Conservation (phyloP, 1,139 yeast genomes). For the Pichia sp. region DNA sequence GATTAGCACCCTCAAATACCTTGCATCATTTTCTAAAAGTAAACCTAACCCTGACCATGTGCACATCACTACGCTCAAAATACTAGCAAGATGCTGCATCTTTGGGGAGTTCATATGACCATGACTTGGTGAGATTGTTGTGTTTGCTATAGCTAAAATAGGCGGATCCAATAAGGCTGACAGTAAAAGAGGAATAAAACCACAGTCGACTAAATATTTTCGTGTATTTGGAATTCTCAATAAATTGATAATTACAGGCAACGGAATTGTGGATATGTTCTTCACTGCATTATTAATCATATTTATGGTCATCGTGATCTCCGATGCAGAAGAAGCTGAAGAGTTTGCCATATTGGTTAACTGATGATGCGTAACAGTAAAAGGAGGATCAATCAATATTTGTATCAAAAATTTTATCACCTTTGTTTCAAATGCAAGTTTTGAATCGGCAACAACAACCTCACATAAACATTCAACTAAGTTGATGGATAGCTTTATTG, state of each 20-base stretch:
- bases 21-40: slow-evolving; percentile 55
- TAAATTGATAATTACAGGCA: slow-evolving; percentile 37
- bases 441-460: slow-evolving; percentile 6
- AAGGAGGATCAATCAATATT: slow-evolving; percentile 17
- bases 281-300: neutral
- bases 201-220: slow-evolving; percentile 52
- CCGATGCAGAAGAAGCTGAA: slow-evolving; percentile 1
- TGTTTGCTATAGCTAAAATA: neutral
- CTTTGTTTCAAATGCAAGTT: slow-evolving; percentile 11
- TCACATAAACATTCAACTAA: slow-evolving; percentile 14
- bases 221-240: slow-evolving; percentile 61
- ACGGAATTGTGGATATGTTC: slow-evolving; percentile 8
- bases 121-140: neutral
- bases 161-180: slow-evolving; percentile 59
- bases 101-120: slow-evolving; percentile 49
- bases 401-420: slow-evolving; percentile 12
- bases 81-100: slow-evolving; percentile 58
- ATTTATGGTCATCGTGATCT: neutral
- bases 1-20: slow-evolving; percentile 55
- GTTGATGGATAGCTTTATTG: neutral
- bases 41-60: slow-evolving; percentile 76
- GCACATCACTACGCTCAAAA: slow-evolving; percentile 59
- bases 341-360: slow-evolving; percentile 1
- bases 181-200: slow-evolving; percentile 59
- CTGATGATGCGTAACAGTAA: neutral